Base-by-base conservation (phyloP, 2,329 filamentous ascomycete species). In the Aspergillus bombycis region DNA sequence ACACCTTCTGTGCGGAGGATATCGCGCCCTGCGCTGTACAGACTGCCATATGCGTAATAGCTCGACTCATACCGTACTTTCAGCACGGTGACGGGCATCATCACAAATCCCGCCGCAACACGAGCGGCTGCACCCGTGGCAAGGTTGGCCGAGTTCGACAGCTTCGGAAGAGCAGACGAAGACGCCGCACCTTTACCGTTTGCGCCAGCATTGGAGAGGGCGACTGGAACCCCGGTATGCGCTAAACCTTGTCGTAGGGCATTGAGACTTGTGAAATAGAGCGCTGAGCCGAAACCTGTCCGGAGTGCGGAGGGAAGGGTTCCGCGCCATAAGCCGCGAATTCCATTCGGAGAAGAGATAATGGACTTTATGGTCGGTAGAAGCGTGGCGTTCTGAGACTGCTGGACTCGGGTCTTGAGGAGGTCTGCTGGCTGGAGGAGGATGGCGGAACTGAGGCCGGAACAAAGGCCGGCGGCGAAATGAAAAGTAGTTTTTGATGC, bases 81-180 rank as follows among this genome's bases (percentile, higher is more conserved):
- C 73, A 99, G 90, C 52, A 99, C 90, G 1, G 95, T 99, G 65
- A 98, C 87, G 1, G 95, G 95, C 92, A 97, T 98, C 80, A 98
- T 88, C 53, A 96, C 81, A 73, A 97, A 91, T 43, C 95, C 95
- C 0, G 94, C 94, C 58, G 91, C 89, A 1, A 93, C 93, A 59
- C 95, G 86, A 28, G 95, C 94, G 21, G 89, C 83, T 8, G 94
- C 93, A 11, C 95, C 95, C 0, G 94, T 93, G 14, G 91, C 81
- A 23, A 99, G 84, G 73, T 99, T 99, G 57, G 90, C 91, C 4
- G 89, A 87, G 74, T 95, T 93, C 66, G 90, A 92, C 53, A 98
- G 85, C 69, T 91, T 91, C 0, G 94, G 93, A 12, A 97, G 84
- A 2, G 89, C 88, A 5, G 91, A 94, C 1, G 91, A 93, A 1